Percentiles rank a stretch among this genome's conserved stretches.
These are phyloP conservation scores for Nicotiana undulata DNA, from an alignment of 257 asterid genomes.

Conservation along the genomic window DNA sequence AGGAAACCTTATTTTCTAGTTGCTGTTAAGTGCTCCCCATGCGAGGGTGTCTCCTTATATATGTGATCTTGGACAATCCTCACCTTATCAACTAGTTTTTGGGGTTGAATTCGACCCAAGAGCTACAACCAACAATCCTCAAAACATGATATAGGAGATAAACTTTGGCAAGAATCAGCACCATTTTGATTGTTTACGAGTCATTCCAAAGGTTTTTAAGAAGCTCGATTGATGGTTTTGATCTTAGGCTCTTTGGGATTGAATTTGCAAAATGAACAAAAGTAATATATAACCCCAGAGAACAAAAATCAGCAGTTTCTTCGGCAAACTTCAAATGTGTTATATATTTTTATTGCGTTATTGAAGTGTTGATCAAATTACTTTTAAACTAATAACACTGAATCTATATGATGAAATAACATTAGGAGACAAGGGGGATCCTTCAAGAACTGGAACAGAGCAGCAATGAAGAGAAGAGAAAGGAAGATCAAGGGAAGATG, in stretches of 20 bases:
- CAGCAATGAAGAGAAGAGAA: conserved; percentile 20
- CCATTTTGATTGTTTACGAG: not conserved
- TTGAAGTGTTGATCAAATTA: not conserved
- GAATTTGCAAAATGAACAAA: no score
- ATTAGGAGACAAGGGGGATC: conserved; percentile 53
- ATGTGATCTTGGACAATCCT: not conserved
- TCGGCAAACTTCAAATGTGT: no score
- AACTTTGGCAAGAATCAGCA: not conserved
- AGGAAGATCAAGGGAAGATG: conserved; percentile 16
- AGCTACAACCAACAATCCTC: not conserved
- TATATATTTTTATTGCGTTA: no score
- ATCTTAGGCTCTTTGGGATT: no score
- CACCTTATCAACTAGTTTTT: not conserved
- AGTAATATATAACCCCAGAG: no score
- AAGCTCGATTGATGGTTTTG: no score
- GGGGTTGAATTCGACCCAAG: not conserved
- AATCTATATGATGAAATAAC: not conserved
- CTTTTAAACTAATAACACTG: not conserved
- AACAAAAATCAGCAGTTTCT: not conserved
- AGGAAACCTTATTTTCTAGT: not conserved
- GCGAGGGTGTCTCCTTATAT: no score
- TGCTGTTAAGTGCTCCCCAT: not conserved
- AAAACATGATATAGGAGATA: not conserved
- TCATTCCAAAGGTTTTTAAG: no score
- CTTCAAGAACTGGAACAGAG: conserved; percentile 49